phyloP scores from a whole-genome alignment of 345 rosid genomes.

The Triadica sebifera region DNA sequence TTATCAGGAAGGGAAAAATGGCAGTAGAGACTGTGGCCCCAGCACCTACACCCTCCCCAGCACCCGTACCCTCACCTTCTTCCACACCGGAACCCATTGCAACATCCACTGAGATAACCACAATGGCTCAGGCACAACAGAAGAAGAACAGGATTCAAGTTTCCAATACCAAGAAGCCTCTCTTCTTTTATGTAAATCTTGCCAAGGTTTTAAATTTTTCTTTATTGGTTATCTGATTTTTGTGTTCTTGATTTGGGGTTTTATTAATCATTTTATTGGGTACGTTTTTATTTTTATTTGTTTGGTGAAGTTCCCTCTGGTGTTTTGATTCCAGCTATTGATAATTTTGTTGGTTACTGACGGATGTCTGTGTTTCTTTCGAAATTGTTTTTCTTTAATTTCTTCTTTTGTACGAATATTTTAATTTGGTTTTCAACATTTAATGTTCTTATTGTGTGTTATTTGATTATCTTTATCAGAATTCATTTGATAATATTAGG shows the following conservation, averaged over 20 bases:
- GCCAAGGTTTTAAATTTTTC: constrained; percentile 24
- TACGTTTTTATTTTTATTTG: not conserved
- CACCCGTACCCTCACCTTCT: not conserved
- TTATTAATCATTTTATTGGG: not conserved
- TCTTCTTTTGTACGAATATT: too few relatives aligned
- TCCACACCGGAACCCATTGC: not conserved
- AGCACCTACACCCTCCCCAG: constrained; percentile 6
- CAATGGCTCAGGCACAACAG: constrained; percentile 8
- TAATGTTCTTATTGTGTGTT: too few relatives aligned
- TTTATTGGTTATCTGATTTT: not conserved
- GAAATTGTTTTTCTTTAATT: too few relatives aligned
- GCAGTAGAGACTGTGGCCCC: constrained; percentile 19
- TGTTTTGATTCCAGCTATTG: too few relatives aligned
- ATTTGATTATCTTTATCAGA: too few relatives aligned
- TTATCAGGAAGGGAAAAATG: not conserved
- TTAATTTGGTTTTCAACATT: too few relatives aligned
- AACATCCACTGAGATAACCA: not conserved
- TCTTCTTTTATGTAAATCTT: constrained; percentile 37
- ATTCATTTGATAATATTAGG: too few relatives aligned
- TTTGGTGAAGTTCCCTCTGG: not conserved
- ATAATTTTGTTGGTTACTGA: too few relatives aligned
- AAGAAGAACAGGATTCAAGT: constrained; percentile 38
- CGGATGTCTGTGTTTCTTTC: too few relatives aligned
- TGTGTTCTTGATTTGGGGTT: too few relatives aligned
- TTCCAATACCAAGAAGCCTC: constrained; percentile 36